Evolutionary conservation across 2,329 filamentous ascomycete species (phyloP), one percentile per base, ranked within the genome.

Genomic region (Fusarium armeniacum): DNA sequence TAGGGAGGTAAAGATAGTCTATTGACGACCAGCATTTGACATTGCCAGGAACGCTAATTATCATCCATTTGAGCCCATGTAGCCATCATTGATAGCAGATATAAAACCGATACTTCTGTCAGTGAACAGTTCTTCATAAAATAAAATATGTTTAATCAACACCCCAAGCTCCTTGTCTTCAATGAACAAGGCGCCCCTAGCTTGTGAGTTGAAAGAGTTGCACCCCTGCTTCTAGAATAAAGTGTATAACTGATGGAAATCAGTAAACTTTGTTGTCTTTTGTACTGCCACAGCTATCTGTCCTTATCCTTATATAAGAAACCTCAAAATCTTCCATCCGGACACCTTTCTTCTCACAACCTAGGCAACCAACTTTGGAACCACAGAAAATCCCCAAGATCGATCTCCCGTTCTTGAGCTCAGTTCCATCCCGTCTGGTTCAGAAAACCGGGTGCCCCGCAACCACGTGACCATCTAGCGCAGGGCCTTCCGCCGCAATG

Each of bases 391-490:
- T 16, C 13, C 41, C 44, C 24, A 53, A 62, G 36, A 44, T 53
- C 49, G 40, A 6, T 53, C 35, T 44, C 50, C 32, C 45, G 35
- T 24, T 54, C 47, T 10, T 53, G 40, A 13, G 32, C 18, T 56
- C 67, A 57, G 28, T 59, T 60, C 61, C 13, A 52, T 40, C 18
- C 24, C 47, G 20, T 24, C 32, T 24, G 26, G 12, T 51, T 38
- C 18, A 51, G 47, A 54, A 67, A 69, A 66, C 50, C 59, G 62
- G 58, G 63, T 75, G 73, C 77, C 77, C 77, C 76, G 73, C 76
- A 65, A 58, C 71, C 78, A 80, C 78, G 78, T 80, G 78, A 80
- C 71, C 64, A 22, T 38, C 26, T 66, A 68, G 57, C 69, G 58
- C 63, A 69, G 65, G 64, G 69, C 66, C 70, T 68, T 70, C 62